phyloP scores from a whole-genome alignment of 148 eudicot genomes.

The Hydrangea macrophylla region DNA sequence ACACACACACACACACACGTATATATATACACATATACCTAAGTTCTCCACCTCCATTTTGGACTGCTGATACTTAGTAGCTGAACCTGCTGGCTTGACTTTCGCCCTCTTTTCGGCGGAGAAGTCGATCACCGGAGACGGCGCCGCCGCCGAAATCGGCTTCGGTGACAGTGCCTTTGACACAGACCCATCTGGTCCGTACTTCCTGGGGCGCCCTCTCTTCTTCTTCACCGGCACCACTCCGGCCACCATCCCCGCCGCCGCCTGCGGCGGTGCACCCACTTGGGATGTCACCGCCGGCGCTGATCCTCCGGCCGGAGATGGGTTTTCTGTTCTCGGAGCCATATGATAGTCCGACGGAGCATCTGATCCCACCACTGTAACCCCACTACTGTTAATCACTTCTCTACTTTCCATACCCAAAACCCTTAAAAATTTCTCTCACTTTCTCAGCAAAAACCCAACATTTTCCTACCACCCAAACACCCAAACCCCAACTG shows the following conservation, averaged over 20 bases:
- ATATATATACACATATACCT: too few species aligned
- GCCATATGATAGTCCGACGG: conserved; percentile 81
- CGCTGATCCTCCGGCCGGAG: conserved; percentile 39
- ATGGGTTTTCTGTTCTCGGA: conserved; percentile 54
- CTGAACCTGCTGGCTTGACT: conserved; percentile 32
- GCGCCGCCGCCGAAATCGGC: conserved; percentile 66
- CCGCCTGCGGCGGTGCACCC: conserved; percentile 20
- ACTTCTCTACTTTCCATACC: conserved; percentile 67
- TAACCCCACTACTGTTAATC: conserved; percentile 57
- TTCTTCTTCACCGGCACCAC: conserved; percentile 53
- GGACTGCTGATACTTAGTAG: conserved; percentile 49
- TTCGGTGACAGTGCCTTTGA: conserved; percentile 58
- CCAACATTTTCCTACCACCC: conserved; percentile 20
- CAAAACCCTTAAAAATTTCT: conserved; percentile 1
- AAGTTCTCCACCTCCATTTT: conserved; percentile 48
- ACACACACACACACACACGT: too few species aligned
- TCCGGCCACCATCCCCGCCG: conserved; percentile 14
- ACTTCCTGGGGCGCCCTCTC: conserved; percentile 92
- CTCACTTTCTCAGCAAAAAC: conserved; percentile 19
- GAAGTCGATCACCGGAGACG: conserved; percentile 78
- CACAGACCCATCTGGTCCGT: conserved; percentile 73
- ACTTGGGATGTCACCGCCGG: conserved; percentile 28
- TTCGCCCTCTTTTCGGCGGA: conserved; percentile 67
- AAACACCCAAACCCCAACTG: conserved; percentile 9
- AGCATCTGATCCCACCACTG: conserved; percentile 92